Evolutionary conservation across 2,329 filamentous ascomycete species (phyloP), one percentile per base, ranked within the genome.

Genomic region (Colletotrichum orchidophilum): DNA sequence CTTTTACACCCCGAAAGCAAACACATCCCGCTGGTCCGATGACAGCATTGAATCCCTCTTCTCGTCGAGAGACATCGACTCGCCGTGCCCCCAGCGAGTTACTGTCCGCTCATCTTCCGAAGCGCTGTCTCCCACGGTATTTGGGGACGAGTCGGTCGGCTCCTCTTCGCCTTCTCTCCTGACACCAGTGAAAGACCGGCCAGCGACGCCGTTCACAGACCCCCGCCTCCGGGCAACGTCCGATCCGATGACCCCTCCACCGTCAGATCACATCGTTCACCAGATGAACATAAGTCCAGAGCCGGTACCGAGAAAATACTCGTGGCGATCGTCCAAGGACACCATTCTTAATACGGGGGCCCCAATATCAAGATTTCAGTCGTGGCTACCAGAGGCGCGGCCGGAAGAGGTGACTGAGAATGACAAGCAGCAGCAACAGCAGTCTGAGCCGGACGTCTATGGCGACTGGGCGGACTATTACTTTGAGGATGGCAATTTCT

Each of bases 401-500:
- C 42, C 53, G 12, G 52, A 27, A 7, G 55, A 42, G 29, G 46
- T 3, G 49, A 11, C 4, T 24, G 35, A 31, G 3, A 29, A 49
- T 3, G 50, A 27, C 24, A 29, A 57, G 52, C 50, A 26, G 27
- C 60, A 24, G 52, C 24, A 49, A 21, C 60, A 50, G 46, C 26
- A 49, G 12, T n/a, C 55, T 4, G 66, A 73, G 62, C 12, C 58
- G 13, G 71, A 74, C 21, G 21, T 73, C 18, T 74, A 74, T 42
- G 71, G 71, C 11, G 73, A 74, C 49, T 74, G 73, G 73, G 73
- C 73, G 8, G 73, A 74, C 26, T 74, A 74, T 33, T 74, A 74
- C 57, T 74, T 74, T n/a, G 65, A 73, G 13, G 62, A 73, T 5
- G 67, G 57, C 11, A 73, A 73, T 29, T 73, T 73, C 33, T 68